A percentile compares a stretch with the other conserved stretches of the same genome.
phyloP scores from a whole-genome alignment of 2,329 filamentous ascomycete species.

The Endoconidiophora laricicola region DNA sequence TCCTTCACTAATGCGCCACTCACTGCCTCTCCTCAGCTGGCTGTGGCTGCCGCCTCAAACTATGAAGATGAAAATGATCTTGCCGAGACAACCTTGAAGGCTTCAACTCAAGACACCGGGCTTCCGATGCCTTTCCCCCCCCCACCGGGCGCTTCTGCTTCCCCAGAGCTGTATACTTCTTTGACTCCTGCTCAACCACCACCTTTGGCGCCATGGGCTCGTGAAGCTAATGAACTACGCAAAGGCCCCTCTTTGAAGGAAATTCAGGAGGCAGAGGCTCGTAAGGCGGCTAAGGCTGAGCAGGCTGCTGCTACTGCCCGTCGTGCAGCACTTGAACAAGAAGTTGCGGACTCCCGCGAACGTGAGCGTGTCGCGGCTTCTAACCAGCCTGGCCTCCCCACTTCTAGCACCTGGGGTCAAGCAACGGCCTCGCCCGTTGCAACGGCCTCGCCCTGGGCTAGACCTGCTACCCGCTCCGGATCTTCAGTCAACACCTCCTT shows the following conservation, averaged over 20 bases:
- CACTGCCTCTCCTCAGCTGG: neutral
- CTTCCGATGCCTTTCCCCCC: slow-evolving; percentile 63
- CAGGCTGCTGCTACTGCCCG: slow-evolving; percentile 63
- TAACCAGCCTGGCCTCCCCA: slow-evolving; percentile 60
- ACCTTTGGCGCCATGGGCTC: slow-evolving; percentile 87
- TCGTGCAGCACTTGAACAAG: slow-evolving; percentile 64
- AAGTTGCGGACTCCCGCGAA: slow-evolving; percentile 42
- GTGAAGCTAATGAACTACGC: slow-evolving; percentile 56
- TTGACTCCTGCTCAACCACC: slow-evolving; percentile 33
- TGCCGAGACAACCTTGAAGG: slow-evolving; percentile 21
- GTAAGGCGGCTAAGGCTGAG: slow-evolving; percentile 78
- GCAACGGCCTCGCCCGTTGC: slow-evolving; percentile 52
- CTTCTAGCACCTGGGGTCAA: slow-evolving; percentile 77
- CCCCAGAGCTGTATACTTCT: slow-evolving; percentile 39
- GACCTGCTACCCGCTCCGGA: slow-evolving; percentile 28
- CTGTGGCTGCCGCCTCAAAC: slow-evolving; percentile 42
- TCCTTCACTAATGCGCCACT: no score
- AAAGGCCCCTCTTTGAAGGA: slow-evolving; percentile 88
- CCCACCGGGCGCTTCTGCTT: slow-evolving; percentile 23
- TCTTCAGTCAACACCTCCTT: slow-evolving; percentile 24
- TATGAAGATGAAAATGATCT: slow-evolving; percentile 48
- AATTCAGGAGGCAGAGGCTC: slow-evolving; percentile 90
- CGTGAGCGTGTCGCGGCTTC: slow-evolving; percentile 36
- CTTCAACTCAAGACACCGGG: slow-evolving; percentile 25
- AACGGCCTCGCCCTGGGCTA: slow-evolving; percentile 45